These are phyloP conservation scores for Cudoniella acicularis DNA, from an alignment of 495 filamentous ascomycete genomes.

Conservation along the genomic window DNA sequence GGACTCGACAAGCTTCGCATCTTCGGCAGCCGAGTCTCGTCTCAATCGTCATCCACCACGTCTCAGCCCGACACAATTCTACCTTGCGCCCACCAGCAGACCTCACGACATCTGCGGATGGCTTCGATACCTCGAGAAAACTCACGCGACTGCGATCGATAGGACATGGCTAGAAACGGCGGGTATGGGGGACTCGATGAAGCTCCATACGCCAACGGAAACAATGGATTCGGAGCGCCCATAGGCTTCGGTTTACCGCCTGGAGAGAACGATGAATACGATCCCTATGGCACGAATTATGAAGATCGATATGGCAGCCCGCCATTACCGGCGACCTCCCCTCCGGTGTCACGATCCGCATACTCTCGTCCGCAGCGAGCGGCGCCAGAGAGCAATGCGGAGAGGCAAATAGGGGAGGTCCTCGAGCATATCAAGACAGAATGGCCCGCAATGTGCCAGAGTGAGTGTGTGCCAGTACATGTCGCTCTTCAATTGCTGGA, in stretches of 20 bases:
- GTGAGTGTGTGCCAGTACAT: constrained; percentile 86
- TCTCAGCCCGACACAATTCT: not conserved
- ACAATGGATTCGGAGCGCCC: constrained; percentile 15
- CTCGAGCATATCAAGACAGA: constrained; percentile 63
- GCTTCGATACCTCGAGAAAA: constrained; percentile 9
- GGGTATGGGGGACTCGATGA: constrained; percentile 20
- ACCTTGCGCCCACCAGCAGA: not conserved
- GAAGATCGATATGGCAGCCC: constrained; percentile 19
- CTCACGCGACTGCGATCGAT: constrained; percentile 14
- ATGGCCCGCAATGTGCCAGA: constrained; percentile 87
- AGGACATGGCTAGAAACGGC: constrained; percentile 24
- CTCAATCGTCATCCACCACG: not conserved
- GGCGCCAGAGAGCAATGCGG: constrained; percentile 21
- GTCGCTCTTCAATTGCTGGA: constrained; percentile 91
- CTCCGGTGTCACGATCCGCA: constrained; percentile 6
- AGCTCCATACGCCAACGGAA: constrained; percentile 19
- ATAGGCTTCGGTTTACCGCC: not conserved
- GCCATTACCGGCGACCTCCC: constrained; percentile 11
- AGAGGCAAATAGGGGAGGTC: constrained; percentile 24
- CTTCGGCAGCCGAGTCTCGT: not conserved
- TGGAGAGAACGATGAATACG: constrained; percentile 22
- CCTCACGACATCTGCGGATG: constrained; percentile 10
- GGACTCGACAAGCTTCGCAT: not conserved
- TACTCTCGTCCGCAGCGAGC: constrained; percentile 6
- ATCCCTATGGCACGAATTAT: constrained; percentile 21